A percentile compares a stretch with the other conserved stretches of the same genome.
These are phyloP conservation scores for Coniella vitis DNA, from an alignment of 2,329 filamentous ascomycete species.

Conservation along the genomic window DNA sequence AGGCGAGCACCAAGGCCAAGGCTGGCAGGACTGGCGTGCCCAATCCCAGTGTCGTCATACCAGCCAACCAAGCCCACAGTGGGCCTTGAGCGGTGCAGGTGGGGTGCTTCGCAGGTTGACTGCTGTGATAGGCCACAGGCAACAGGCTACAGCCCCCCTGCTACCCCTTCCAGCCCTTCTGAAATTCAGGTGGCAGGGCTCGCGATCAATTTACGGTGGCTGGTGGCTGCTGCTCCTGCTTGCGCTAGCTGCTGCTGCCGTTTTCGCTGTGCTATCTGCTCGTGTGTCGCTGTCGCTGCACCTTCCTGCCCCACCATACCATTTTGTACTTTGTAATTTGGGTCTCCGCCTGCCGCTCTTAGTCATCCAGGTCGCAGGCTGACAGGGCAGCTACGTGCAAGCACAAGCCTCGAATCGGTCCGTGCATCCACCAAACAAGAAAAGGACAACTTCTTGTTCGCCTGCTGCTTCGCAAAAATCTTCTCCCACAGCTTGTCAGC, in stretches of 20 bases:
- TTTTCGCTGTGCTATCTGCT: background rate
- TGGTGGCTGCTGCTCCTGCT: no score
- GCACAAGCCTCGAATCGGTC: background rate
- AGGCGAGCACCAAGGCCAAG: background rate
- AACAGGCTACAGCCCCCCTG: no score
- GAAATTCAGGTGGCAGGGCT: constrained; percentile 4
- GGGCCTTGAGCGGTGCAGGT: background rate
- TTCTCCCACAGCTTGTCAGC: background rate
- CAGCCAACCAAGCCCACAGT: background rate
- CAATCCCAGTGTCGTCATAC: constrained; percentile 4
- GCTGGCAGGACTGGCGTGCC: background rate
- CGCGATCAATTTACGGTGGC: background rate
- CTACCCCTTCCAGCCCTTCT: background rate
- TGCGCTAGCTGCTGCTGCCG: background rate
- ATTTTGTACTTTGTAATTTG: no score
- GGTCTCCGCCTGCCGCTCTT: no score
- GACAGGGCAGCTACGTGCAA: background rate
- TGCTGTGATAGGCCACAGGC: no score
- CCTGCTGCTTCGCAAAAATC: background rate
- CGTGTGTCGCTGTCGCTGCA: no score
- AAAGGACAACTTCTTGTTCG: background rate
- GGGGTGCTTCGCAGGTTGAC: background rate
- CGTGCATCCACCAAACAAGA: no score
- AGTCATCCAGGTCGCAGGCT: no score
- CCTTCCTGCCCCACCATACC: background rate